A percentile compares a stretch with the other conserved stretches of the same genome.
These are phyloP conservation scores for Pseudogymnoascus destructans DNA, from an alignment of 2,329 filamentous ascomycete genomes.

Conservation along the genomic window DNA sequence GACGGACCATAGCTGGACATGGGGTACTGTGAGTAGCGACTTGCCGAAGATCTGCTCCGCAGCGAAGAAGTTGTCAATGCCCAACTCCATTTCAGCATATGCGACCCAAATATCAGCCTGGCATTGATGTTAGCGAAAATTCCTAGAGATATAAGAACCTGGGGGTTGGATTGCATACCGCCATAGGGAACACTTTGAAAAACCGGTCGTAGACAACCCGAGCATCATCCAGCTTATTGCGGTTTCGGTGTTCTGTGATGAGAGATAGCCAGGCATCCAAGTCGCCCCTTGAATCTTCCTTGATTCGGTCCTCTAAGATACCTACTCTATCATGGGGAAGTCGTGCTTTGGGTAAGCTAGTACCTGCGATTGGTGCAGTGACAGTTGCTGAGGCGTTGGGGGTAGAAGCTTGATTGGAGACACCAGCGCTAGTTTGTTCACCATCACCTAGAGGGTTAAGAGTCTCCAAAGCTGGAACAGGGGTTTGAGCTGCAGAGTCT, in stretches of 20 bases:
- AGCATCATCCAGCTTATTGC: conserved; percentile 69
- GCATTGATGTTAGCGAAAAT: conserved; percentile 24
- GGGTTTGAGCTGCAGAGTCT: conserved; percentile 1
- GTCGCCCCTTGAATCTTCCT: conserved; percentile 84
- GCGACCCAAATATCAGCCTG: conserved; percentile 87
- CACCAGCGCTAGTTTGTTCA: conserved; percentile 3
- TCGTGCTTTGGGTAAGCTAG: conserved; percentile 23
- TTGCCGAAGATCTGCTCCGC: conserved; percentile 75
- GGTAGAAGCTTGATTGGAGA: conserved; percentile 14
- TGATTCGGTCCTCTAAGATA: conserved; percentile 71
- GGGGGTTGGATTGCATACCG: conserved; percentile 49
- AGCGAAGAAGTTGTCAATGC: conserved; percentile 66
- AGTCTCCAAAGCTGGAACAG: conserved; percentile 11
- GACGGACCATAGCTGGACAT: conserved; percentile 78
- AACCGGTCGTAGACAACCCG: conserved; percentile 76
- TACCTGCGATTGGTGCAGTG: not conserved
- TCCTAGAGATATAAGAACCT: conserved; percentile 10
- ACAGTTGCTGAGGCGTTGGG: not conserved
- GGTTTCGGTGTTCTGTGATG: conserved; percentile 71
- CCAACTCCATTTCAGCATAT: conserved; percentile 81
- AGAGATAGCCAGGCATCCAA: conserved; percentile 82
- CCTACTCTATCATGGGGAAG: conserved; percentile 27
- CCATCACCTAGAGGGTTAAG: conserved; percentile 9
- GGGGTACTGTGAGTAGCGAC: conserved; percentile 64
- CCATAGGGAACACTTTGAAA: conserved; percentile 74